Evolutionary conservation across 2,329 filamentous ascomycete species (phyloP).

Genomic region (Botryosphaeria dothidea): DNA sequence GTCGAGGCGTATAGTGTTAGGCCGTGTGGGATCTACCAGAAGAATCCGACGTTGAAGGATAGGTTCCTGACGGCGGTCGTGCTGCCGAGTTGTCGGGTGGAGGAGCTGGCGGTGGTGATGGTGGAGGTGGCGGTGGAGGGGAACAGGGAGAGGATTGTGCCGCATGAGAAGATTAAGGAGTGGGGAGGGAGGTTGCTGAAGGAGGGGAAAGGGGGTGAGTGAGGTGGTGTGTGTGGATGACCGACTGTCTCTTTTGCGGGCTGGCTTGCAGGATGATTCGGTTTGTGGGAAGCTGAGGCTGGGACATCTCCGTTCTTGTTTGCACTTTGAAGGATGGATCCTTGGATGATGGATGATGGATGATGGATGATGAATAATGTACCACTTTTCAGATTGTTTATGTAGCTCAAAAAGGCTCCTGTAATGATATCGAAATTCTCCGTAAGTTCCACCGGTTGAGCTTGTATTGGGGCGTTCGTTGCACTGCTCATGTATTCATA

Average conservation of each 20-base stretch:
- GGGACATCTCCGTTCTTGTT: too few species aligned
- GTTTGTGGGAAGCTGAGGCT: not conserved
- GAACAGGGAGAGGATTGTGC: not conserved
- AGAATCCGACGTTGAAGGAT: not conserved
- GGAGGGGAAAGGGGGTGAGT: not conserved
- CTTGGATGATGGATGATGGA: too few species aligned
- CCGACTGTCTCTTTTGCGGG: not conserved
- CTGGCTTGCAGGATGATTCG: not conserved
- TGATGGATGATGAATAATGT: too few species aligned
- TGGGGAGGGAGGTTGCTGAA: not conserved
- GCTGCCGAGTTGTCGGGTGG: constrained; percentile 7
- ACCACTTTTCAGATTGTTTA: too few species aligned
- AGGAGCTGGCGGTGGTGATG: constrained; percentile 3
- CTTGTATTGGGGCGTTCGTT: too few species aligned
- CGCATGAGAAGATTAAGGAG: not conserved
- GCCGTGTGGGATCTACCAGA: not conserved
- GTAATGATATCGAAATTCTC: too few species aligned
- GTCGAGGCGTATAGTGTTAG: not conserved
- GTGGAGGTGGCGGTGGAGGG: not conserved
- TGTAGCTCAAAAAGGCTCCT: too few species aligned
- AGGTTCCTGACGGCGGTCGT: not conserved
- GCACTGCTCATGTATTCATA: too few species aligned
- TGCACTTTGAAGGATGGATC: too few species aligned
- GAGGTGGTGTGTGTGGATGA: not conserved
- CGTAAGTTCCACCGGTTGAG: too few species aligned